These are phyloP conservation scores for Pestalotiopsis sp. DNA, from an alignment of 2,329 filamentous ascomycete species.

Conservation along the genomic window DNA sequence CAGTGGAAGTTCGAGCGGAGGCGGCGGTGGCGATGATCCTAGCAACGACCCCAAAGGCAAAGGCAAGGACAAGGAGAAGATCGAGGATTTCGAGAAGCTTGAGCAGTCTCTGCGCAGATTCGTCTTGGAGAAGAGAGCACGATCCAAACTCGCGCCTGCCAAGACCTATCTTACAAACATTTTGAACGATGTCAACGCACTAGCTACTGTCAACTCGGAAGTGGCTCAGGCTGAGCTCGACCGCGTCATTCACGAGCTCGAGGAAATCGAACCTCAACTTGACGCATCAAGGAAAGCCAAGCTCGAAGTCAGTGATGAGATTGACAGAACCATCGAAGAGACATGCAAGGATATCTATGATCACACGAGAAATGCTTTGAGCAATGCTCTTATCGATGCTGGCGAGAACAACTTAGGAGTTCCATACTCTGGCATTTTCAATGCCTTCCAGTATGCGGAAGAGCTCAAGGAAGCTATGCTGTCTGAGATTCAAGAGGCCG, in stretches of 20 bases:
- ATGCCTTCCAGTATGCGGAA: constrained; percentile 89
- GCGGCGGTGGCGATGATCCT: constrained; percentile 58
- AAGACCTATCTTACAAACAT: constrained; percentile 96
- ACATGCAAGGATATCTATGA: constrained; percentile 86
- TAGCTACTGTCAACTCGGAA: constrained; percentile 85
- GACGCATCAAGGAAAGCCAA: constrained; percentile 83
- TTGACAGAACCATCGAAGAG: constrained; percentile 81
- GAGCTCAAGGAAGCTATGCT: constrained; percentile 88
- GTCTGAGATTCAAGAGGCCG: constrained; percentile 78
- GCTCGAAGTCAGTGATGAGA: constrained; percentile 75
- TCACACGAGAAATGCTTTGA: constrained; percentile 75
- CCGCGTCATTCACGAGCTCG: constrained; percentile 77
- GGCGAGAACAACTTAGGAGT: constrained; percentile 80
- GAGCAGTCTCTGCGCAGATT: constrained; percentile 90
- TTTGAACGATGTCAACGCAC: constrained; percentile 78
- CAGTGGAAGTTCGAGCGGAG: constrained; percentile 54
- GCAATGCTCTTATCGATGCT: constrained; percentile 73
- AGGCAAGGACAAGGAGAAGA: constrained; percentile 83
- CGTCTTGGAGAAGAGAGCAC: constrained; percentile 91
- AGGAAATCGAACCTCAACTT: constrained; percentile 80
- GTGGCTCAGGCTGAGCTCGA: constrained; percentile 84
- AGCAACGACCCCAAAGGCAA: constrained; percentile 56
- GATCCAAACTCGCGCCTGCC: constrained; percentile 93
- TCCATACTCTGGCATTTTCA: constrained; percentile 82
- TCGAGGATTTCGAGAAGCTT: constrained; percentile 85